Conservation (phyloP, 345 rosid species). For the Kernera saxatilis region DNA sequence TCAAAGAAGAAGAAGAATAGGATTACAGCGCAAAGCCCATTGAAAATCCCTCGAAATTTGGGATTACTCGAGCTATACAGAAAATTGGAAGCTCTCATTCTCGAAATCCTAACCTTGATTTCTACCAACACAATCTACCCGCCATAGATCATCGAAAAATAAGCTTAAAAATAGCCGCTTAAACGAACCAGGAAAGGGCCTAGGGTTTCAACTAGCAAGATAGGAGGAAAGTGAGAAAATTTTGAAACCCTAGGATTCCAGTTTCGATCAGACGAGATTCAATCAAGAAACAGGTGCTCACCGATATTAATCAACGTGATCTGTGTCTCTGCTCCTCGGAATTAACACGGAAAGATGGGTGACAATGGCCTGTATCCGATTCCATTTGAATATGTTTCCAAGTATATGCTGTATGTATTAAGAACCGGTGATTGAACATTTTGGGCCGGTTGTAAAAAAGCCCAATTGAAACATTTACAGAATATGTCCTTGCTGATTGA, state of each 20-base stretch:
- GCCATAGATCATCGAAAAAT: neutral
- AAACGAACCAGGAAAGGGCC: neutral
- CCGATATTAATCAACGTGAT: neutral
- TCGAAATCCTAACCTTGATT: neutral
- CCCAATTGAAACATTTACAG: no score
- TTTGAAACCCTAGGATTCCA: conserved; percentile 6
- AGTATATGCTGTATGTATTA: no score
- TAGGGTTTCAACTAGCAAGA: neutral
- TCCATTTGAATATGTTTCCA: no score
- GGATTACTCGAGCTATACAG: conserved; percentile 32
- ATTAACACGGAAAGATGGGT: neutral
- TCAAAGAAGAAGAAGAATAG: conserved; percentile 35
- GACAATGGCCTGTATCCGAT: neutral
- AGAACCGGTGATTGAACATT: no score
- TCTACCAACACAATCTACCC: neutral
- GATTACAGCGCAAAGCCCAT: conserved; percentile 33
- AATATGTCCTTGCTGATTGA: no score
- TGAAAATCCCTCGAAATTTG: conserved; percentile 38
- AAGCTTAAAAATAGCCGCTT: neutral
- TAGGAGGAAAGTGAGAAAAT: neutral
- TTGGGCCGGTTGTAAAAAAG: no score
- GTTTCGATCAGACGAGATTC: neutral
- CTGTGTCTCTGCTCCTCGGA: neutral
- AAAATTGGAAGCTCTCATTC: conserved; percentile 28
- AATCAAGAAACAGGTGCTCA: neutral